Evolutionary conservation across 768 basidiomycete genomes (phyloP).

Genomic region (Lactifluus hygrophoroides): DNA sequence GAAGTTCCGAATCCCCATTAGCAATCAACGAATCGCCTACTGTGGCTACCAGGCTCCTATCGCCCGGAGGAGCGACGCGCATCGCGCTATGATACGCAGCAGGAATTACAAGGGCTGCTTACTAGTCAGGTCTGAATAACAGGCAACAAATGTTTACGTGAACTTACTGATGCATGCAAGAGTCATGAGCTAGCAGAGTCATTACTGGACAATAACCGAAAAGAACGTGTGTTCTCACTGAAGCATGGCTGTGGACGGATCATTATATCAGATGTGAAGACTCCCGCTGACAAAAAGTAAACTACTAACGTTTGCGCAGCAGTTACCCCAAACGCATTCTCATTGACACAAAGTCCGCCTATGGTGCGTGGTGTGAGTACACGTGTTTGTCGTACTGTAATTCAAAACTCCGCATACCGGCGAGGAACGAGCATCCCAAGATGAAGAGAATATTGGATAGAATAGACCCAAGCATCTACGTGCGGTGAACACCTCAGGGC

Average conservation of each 20-base stretch:
- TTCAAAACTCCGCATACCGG: conserved; percentile 46
- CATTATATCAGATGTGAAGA: not conserved
- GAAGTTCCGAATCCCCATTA: conserved; percentile 21
- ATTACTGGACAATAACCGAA: not conserved
- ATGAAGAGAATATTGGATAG: conserved; percentile 86
- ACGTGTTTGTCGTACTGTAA: not conserved
- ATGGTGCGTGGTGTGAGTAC: conserved; percentile 32
- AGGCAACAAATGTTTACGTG: not conserved
- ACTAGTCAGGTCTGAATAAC: not conserved
- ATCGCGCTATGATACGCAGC: conserved; percentile 68
- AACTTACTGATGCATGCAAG: conserved; percentile 73
- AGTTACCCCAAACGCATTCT: conserved; percentile 71
- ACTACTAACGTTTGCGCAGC: conserved; percentile 76
- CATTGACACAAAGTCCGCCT: conserved; percentile 51
- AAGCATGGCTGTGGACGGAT: conserved; percentile 8
- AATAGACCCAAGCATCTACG: conserved; percentile 82
- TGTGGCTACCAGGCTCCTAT: not conserved
- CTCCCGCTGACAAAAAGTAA: not conserved
- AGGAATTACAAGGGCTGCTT: conserved; percentile 75
- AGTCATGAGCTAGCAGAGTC: conserved; percentile 58
- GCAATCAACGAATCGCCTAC: conserved; percentile 18
- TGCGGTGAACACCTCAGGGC: conserved; percentile 3
- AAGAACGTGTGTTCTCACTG: conserved; percentile 2
- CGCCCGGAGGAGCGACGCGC: not conserved
- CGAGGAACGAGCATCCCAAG: conserved; percentile 84